These are phyloP conservation scores for Hemerocallis citrina DNA, from an alignment of 106 monocot genomes.

Conservation along the genomic window DNA sequence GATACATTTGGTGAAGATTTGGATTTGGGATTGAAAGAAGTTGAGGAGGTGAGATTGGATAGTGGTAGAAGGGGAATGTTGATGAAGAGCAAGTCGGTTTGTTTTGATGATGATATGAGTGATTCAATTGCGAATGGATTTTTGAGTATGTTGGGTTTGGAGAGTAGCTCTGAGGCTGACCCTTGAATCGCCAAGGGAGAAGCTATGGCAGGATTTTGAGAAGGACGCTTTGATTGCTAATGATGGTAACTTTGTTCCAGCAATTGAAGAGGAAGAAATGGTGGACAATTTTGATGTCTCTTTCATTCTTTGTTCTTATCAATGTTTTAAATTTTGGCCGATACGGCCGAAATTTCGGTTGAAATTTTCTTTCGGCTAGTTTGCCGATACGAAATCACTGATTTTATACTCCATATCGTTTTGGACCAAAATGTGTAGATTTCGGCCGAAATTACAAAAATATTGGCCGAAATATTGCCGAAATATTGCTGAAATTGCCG, in stretches of 20 bases:
- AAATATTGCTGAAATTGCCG: too few species aligned
- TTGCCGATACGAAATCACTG: too few species aligned
- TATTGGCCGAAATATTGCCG: too few species aligned
- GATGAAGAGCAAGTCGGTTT: constrained; percentile 37
- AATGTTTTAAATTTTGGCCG: too few species aligned
- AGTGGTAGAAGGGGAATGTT: constrained; percentile 9
- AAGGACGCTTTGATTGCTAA: constrained; percentile 34
- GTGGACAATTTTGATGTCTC: constrained; percentile 58
- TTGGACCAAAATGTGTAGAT: too few species aligned
- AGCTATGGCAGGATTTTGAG: constrained; percentile 62
- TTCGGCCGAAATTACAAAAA: too few species aligned
- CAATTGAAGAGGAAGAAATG: constrained; percentile 28
- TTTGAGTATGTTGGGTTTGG: constrained; percentile 67
- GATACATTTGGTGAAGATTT: constrained; percentile 6
- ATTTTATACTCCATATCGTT: too few species aligned
- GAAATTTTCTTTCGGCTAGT: too few species aligned
- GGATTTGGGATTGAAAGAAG: constrained; percentile 1
- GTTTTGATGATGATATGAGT: constrained; percentile 52
- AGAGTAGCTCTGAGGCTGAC: constrained; percentile 66
- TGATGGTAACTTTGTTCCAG: constrained; percentile 27
- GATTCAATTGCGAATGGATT: constrained; percentile 75
- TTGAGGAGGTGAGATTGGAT: constrained; percentile 22
- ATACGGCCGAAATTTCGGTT: too few species aligned
- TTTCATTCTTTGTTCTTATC: constrained; percentile 38
- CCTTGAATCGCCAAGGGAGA: constrained; percentile 69